Evolutionary conservation across 345 rosid genomes (phyloP), one percentile per base, ranked within the genome.

Genomic region (Linum trigynum): DNA sequence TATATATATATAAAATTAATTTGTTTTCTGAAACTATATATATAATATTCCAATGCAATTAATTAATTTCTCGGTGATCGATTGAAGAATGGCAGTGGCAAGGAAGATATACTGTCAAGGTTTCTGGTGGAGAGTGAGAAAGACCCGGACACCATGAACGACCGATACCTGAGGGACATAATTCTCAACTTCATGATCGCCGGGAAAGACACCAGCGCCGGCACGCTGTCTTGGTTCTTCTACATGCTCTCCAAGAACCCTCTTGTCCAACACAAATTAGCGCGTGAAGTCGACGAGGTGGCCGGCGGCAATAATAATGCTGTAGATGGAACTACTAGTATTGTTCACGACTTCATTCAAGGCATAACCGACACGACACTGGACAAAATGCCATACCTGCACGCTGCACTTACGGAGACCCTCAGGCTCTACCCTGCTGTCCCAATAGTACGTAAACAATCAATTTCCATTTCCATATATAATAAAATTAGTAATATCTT

Each of bases 221-320:
- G 62, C 39, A 61, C 94, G 7, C 79, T 91, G 38, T 82, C 85
- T 1, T 88, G 96, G 96, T 84, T 88, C 83, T 66, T 86, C 67
- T 86, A 84, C 42, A 78, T 85, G 86, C 89, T 88, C 64, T 85
- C 94, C 73, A 86, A 81, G 70, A 71, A 86, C 65, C 96, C 94
- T 6, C 39, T 80, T 14, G 68, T 91, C 58, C 96, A 88, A 68
- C 88, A 86, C 68, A 91, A 85, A 45, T 59, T 88, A 2, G 79
- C 77, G 0, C 73, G 77, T 53, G 96, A 91, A 73, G 82, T 91
- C 11, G 67, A 64, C 61, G 72, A 80, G 0, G 75, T 78, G 57
- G 79, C 83, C 5, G 68, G 69, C 2, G 68, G 65, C 39, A 12
- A 74, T 39, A 74, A 41, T 50, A 38, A 62, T 38, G 70, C 71